These are phyloP conservation scores for Helminthosporium solani DNA, from an alignment of 2,329 filamentous ascomycete genomes.

Conservation along the genomic window DNA sequence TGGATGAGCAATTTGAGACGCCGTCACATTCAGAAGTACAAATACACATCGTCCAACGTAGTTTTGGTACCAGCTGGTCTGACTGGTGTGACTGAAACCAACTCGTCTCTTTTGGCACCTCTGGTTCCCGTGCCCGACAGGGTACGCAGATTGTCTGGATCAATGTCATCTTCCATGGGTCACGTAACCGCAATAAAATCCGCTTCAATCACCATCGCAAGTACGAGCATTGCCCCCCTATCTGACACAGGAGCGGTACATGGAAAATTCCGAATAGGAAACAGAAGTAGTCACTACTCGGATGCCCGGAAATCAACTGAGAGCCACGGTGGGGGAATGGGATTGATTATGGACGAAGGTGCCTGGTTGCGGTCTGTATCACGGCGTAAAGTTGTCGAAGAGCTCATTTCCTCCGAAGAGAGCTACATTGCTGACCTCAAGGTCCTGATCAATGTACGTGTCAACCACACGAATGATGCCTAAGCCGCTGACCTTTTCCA, in stretches of 20 bases:
- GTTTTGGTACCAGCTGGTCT: constrained; percentile 41
- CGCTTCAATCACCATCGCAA: constrained; percentile 74
- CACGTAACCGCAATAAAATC: constrained; percentile 82
- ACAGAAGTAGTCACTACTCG: constrained; percentile 61
- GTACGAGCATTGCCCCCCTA: constrained; percentile 66
- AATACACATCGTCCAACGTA: constrained; percentile 37
- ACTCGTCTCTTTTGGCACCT: constrained; percentile 12
- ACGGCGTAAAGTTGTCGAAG: constrained; percentile 77
- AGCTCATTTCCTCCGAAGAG: constrained; percentile 83
- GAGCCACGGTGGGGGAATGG: constrained; percentile 49
- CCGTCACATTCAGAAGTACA: constrained; percentile 47
- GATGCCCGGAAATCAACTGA: constrained; percentile 64
- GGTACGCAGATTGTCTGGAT: constrained; percentile 48
- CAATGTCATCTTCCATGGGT: constrained; percentile 72
- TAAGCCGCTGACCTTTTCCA: constrained; percentile 13
- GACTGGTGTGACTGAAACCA: constrained; percentile 19
- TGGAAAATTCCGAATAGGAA: constrained; percentile 60
- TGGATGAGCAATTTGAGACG: constrained; percentile 72
- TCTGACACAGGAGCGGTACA: constrained; percentile 58
- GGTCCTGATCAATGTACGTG: constrained; percentile 76
- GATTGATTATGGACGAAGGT: constrained; percentile 61
- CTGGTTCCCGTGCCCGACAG: constrained; percentile 13
- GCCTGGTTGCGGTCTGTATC: constrained; percentile 72
- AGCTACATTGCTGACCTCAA: constrained; percentile 85
- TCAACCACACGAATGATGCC: not conserved